A percentile compares a stretch with the other conserved stretches of the same genome.
These are phyloP conservation scores for Eucommia ulmoides DNA, from an alignment of 257 asterid species.

Conservation along the genomic window DNA sequence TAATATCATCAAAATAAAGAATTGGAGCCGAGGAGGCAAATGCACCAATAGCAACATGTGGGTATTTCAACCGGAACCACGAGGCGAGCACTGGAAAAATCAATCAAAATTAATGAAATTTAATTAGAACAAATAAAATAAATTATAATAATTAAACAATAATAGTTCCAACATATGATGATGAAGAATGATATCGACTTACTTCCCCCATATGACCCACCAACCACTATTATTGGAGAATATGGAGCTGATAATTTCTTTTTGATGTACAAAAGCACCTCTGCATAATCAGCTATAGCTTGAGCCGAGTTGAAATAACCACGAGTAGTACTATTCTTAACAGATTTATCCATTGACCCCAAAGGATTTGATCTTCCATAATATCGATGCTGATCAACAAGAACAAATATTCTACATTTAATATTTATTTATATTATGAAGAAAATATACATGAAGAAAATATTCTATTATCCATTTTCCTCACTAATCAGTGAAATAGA, in stretches of 20 bases:
- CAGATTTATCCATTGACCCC: slow-evolving; percentile 32
- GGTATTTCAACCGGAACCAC: no score
- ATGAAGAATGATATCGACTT: background rate
- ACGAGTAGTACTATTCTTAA: slow-evolving; percentile 26
- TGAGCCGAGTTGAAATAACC: slow-evolving; percentile 78
- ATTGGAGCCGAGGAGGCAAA: no score
- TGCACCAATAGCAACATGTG: no score
- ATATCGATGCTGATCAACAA: slow-evolving; percentile 42
- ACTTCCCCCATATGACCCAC: slow-evolving; percentile 91
- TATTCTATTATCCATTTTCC: no score
- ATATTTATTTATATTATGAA: no score
- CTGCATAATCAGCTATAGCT: slow-evolving; percentile 78
- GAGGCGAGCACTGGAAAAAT: no score
- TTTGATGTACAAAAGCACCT: slow-evolving; percentile 41
- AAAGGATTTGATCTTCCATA: slow-evolving; percentile 61
- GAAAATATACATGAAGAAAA: background rate
- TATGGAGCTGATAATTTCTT: slow-evolving; percentile 25
- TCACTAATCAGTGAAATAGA: background rate
- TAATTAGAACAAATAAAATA: background rate
- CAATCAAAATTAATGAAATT: background rate
- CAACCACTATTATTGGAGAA: slow-evolving; percentile 62
- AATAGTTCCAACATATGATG: no score
- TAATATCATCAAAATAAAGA: no score
- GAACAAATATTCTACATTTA: background rate
- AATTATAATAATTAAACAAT: no score